Conservation (phyloP, 495 filamentous ascomycete species). For the Podospora fimiseda region DNA sequence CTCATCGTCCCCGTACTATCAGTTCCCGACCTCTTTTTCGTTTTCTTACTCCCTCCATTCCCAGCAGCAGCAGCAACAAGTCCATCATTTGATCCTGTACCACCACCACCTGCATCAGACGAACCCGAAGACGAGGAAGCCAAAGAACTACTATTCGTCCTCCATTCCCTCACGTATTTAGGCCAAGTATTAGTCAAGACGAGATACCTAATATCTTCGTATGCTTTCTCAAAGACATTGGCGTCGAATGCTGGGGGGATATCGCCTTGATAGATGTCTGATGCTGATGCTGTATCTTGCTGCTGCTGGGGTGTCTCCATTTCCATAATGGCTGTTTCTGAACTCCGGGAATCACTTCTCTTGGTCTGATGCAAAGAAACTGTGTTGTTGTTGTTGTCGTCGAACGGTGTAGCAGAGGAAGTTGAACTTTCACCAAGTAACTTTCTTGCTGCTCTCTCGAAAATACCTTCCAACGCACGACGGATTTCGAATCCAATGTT, state of each 20-base stretch:
- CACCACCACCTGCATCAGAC: slow-evolving; percentile 9
- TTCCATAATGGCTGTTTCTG: slow-evolving; percentile 13
- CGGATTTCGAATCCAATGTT: slow-evolving; percentile 46
- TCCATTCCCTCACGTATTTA: slow-evolving; percentile 46
- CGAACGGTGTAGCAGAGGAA: slow-evolving; percentile 23
- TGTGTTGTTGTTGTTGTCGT: slow-evolving; percentile 2
- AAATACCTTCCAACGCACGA: slow-evolving; percentile 25
- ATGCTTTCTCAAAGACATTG: slow-evolving; percentile 52
- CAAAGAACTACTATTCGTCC: not conserved
- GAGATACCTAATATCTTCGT: slow-evolving; percentile 59
- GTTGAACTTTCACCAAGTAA: slow-evolving; percentile 13
- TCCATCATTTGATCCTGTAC: not conserved
- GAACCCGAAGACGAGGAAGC: not conserved
- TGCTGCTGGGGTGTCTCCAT: not conserved
- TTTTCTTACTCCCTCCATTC: not conserved
- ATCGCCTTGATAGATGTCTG: slow-evolving; percentile 20
- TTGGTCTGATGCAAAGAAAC: slow-evolving; percentile 8
- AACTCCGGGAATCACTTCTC: slow-evolving; percentile 8
- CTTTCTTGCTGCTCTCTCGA: slow-evolving; percentile 26
- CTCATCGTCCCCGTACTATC: not conserved
- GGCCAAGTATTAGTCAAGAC: slow-evolving; percentile 68
- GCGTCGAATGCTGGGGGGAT: slow-evolving; percentile 48
- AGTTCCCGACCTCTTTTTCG: not conserved
- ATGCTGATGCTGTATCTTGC: not conserved
- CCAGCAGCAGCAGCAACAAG: not conserved